Evolutionary conservation across 352 stramenopile species (phyloP), one percentile per base, ranked within the genome.

Genomic region (Globisporangium canariense): DNA sequence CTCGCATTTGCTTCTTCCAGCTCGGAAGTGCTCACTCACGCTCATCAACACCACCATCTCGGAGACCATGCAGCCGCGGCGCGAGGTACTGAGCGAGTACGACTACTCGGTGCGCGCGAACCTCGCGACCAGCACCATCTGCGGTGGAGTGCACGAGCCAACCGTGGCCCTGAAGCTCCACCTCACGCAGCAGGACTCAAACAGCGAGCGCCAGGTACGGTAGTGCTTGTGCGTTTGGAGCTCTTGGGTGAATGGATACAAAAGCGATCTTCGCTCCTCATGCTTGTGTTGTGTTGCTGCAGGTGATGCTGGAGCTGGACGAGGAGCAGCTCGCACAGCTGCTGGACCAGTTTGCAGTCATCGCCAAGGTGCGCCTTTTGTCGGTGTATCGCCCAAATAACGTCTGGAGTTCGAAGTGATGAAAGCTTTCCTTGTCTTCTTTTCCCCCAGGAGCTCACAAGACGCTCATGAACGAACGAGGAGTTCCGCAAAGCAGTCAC

Each of bases 61-160:
- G 14, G 14, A 41, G 0, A 60, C 25, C 28, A 68, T 68, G 54
- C 62, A 68, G 40, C 52, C 60, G 4, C 51, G 50, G 45, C 51
- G 50, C 49, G 65, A 70, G 25, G 62, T 69, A 66, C 63, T 93
- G 52, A 56, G 43, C 45, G 83, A 91, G 61, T 91, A 90, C 50
- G 78, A 93, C 73, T 90, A 87, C 72, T 93, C 83, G 11, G 75
- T 90, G 73, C 81, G 83, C 57, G 75, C 84, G 56, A 79, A 71
- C 40, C 60, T 93, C 60, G 79, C 81, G 36, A 86, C 74, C 64
- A 91, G 70, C 61, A 60, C 75, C n/a, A 60, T 90, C 50, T 89
- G 79, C 36, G 47, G 53, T n/a, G 78, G 72, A 16, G 70, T 72
- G n/a, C 68, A 65, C 50, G 64, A 78, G 20, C 66, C 64, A 25